phyloP scores from a whole-genome alignment of 2,329 filamentous ascomycete species.

The Nemania sp. region DNA sequence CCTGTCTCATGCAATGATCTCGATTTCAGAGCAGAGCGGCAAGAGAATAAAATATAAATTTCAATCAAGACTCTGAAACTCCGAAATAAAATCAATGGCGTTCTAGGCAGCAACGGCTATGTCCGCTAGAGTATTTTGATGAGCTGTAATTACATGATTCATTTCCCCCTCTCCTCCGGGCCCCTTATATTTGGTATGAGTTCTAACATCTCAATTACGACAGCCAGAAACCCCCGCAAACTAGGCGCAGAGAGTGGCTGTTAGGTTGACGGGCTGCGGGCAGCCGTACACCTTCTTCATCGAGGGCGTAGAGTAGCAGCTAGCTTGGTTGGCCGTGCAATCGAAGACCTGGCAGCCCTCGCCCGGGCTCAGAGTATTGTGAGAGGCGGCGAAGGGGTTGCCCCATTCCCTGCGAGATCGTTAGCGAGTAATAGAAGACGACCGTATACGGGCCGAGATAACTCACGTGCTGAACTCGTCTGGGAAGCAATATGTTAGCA shows the following conservation, averaged over 20 bases:
- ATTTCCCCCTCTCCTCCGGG: too few relatives aligned
- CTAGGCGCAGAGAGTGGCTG: slow-evolving; percentile 39
- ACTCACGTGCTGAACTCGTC: slow-evolving; percentile 47
- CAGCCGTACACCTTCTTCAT: slow-evolving; percentile 48
- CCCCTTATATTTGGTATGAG: too few relatives aligned
- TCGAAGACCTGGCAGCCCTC: slow-evolving; percentile 46
- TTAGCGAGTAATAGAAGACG: slow-evolving; percentile 15
- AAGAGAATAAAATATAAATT: too few relatives aligned
- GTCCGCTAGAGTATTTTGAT: too few relatives aligned
- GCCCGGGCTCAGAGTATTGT: slow-evolving; percentile 45
- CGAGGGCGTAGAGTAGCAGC: slow-evolving; percentile 47
- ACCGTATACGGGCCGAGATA: not conserved
- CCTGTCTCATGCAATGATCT: too few relatives aligned
- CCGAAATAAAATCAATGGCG: too few relatives aligned
- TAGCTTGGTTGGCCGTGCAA: slow-evolving; percentile 42
- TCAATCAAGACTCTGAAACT: too few relatives aligned
- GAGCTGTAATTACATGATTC: too few relatives aligned
- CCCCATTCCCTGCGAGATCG: slow-evolving; percentile 39
- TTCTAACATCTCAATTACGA: not conserved
- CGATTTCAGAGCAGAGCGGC: too few relatives aligned
- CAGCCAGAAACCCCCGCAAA: not conserved
- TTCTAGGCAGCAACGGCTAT: too few relatives aligned
- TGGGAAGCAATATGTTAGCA: slow-evolving; percentile 26
- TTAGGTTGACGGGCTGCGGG: slow-evolving; percentile 46
- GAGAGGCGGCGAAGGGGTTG: slow-evolving; percentile 46